Evolutionary conservation across 1,284 basidiomycete species (phyloP), one percentile per base, ranked within the genome.

Genomic region (Lentinula novae-zelandiae): DNA sequence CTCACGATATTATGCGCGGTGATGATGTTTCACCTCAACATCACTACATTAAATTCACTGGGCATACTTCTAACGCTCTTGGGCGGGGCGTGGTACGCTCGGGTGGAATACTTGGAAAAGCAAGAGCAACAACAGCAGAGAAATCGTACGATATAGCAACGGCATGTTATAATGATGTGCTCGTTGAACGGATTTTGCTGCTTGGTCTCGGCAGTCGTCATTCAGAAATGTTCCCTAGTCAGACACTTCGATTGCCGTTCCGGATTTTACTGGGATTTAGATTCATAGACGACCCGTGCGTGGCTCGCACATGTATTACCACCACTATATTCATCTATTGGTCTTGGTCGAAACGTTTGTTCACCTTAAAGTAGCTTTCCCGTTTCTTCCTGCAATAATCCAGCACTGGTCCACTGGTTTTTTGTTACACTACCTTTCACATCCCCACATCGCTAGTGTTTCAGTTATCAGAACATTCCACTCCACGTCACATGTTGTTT

Each of bases 1-100:
- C 73, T 97, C 64, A 96, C 95, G 1, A 89, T 97, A 64, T 78
- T 95, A 2, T 84, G 90, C 57, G 93, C 94, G 0, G 92, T 97
- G 9, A 67, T 82, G 40, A 81, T 96, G 38, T 97, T 97, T 75
- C 77, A 95, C 70, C 75, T 96, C 53, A 82, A 83, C 9, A 93
- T 97, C 71, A 90, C 89, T 0, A 76, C 81, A 31, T 82, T 82
- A 62, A 97, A 97, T 70, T 85, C 82, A 15, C 65, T 91, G 36
- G 95, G 95, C 1, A 95, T 97, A 62, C 53, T 81, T 9, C 75
- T 96, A 60, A 96, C 95, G 4, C 81, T 97, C 3, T 65, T 82
- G 5, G 95, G 95, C 34, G 94, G 95, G 13, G 92, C 85, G 17
- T 88, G 86, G 82, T 96, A 95, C 69, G 92, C 88, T 0, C 78